phyloP scores from a whole-genome alignment of 202 grass and related monocot genomes.

The Bolboschoenoplectus hybrid region DNA sequence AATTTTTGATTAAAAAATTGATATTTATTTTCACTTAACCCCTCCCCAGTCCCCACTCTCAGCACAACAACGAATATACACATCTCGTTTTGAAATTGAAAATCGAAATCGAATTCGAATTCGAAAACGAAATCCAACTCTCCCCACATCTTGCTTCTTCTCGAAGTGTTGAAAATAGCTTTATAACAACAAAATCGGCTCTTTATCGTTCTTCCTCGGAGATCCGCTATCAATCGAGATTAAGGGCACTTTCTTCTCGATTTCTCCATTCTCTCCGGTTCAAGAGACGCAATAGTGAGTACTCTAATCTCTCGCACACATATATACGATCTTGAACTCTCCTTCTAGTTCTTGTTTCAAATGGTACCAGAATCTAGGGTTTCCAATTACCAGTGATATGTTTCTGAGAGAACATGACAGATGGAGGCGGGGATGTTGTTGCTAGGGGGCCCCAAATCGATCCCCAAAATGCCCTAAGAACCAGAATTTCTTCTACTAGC shows the following conservation, averaged over 20 bases:
- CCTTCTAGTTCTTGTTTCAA: not conserved
- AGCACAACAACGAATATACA: not conserved
- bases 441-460: constrained; percentile 35
- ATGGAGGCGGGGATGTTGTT: constrained; percentile 47
- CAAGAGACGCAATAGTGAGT: not conserved
- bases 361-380: constrained; percentile 29
- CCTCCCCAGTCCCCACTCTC: too few relatives aligned
- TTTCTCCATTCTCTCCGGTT: not conserved
- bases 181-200: not conserved
- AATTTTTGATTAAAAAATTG: not conserved
- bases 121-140: not conserved
- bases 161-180: too few relatives aligned
- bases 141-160: too few relatives aligned
- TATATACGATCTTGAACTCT: not conserved
- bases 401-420: constrained; percentile 46
- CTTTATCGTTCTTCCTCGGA: not conserved
- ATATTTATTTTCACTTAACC: too few relatives aligned
- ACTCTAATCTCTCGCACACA: not conserved
- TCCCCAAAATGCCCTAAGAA: constrained; percentile 7
- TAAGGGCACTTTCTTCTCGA: not conserved
- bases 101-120: not conserved
- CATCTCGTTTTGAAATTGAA: not conserved
- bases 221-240: not conserved
- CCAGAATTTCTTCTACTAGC: not conserved
- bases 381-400: constrained; percentile 18